Conservation (phyloP, 2,329 filamentous ascomycete genomes). For the Arachnomyces sp. region DNA sequence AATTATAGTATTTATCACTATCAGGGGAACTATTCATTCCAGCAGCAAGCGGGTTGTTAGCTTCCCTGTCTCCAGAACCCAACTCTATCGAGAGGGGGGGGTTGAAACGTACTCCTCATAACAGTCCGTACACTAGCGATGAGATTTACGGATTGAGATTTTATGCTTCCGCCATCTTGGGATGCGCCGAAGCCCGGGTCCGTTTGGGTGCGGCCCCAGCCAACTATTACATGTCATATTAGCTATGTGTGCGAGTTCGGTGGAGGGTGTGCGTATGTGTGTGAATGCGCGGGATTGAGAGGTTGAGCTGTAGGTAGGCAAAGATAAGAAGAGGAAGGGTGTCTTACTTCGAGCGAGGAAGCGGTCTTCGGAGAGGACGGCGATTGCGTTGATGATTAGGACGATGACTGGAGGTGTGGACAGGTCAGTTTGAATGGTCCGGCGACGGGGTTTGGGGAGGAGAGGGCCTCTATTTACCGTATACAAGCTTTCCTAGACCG, state of each 20-base stretch:
- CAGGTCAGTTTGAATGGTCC: conserved; percentile 15
- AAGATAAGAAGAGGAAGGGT: conserved; percentile 2
- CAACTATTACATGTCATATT: conserved; percentile 49
- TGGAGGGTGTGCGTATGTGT: conserved; percentile 1
- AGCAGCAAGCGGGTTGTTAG: too few relatives aligned
- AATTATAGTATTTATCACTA: conserved; percentile 72
- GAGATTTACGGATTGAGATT: conserved; percentile 79
- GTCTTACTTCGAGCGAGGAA: conserved; percentile 72
- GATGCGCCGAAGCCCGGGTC: conserved; percentile 73
- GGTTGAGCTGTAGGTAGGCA: too few relatives aligned
- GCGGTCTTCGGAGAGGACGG: conserved; percentile 87
- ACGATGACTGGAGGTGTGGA: conserved; percentile 53
- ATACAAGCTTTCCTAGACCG: conserved; percentile 63
- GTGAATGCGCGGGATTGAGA: conserved; percentile 4
- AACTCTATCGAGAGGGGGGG: conserved; percentile 2
- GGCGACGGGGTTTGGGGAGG: conserved; percentile 4
- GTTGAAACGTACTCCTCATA: conserved; percentile 69
- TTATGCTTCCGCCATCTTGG: conserved; percentile 67
- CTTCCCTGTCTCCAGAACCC: too few relatives aligned
- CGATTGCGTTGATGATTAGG: conserved; percentile 88
- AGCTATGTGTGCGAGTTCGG: conserved; percentile 7
- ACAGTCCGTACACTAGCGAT: conserved; percentile 85
- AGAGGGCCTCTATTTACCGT: conserved; percentile 45
- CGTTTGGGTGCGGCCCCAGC: conserved; percentile 57
- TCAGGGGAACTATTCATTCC: conserved; percentile 66